Conservation (phyloP, 2,329 filamentous ascomycete species). For the Curvularia verruculosa region DNA sequence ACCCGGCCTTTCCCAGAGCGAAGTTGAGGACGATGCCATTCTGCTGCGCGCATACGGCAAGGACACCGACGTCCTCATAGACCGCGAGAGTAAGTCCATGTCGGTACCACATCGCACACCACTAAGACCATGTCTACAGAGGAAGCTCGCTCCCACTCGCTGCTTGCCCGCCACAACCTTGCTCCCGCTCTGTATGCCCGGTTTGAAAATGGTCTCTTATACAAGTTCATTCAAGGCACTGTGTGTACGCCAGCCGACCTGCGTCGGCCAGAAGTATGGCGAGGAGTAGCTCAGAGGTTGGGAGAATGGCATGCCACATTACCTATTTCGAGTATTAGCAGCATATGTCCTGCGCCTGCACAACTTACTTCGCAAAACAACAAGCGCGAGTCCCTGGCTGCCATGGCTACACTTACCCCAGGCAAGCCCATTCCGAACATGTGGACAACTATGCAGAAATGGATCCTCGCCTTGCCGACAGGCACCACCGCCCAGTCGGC, state of each 20-base stretch:
- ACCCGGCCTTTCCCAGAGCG: slow-evolving; percentile 72
- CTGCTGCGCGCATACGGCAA: slow-evolving; percentile 92
- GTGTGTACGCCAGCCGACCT: slow-evolving; percentile 83
- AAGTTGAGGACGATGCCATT: slow-evolving; percentile 83
- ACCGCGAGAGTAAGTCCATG: slow-evolving; percentile 76
- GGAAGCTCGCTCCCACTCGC: slow-evolving; percentile 74
- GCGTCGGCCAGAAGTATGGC: slow-evolving; percentile 75
- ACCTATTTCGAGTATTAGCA: slow-evolving; percentile 60
- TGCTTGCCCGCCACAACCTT: slow-evolving; percentile 81
- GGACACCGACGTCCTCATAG: slow-evolving; percentile 92
- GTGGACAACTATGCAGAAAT: slow-evolving; percentile 96
- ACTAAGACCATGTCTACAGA: slow-evolving; percentile 50
- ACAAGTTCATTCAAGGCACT: slow-evolving; percentile 83
- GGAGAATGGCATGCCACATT: slow-evolving; percentile 89
- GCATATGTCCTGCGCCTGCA: slow-evolving; percentile 44
- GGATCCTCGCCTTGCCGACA: slow-evolving; percentile 84
- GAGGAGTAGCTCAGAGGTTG: slow-evolving; percentile 80
- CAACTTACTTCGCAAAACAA: slow-evolving; percentile 42
- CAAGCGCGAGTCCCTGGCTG: slow-evolving; percentile 47
- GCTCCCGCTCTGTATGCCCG: slow-evolving; percentile 87
- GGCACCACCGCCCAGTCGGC: slow-evolving; percentile 71
- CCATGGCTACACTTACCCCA: slow-evolving; percentile 56
- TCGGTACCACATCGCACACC: neutral
- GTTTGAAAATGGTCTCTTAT: slow-evolving; percentile 95
- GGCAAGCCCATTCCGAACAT: slow-evolving; percentile 81